Evolutionary conservation across 2,329 filamentous ascomycete species (phyloP), one percentile per base, ranked within the genome.

Genomic region (Ophiostoma quercus): DNA sequence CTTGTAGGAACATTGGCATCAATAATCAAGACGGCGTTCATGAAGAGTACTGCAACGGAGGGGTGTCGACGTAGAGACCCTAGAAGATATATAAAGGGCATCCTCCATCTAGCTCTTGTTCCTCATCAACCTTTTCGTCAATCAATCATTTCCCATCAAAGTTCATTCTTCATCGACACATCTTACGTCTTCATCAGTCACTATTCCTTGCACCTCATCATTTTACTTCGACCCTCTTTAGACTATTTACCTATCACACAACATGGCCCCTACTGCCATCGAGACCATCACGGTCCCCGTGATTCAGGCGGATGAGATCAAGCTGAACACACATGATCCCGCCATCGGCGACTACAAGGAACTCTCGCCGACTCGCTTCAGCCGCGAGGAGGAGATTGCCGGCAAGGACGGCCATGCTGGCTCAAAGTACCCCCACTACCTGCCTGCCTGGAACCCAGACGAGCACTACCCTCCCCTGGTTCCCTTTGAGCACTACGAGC

Each of bases 401-500:
- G 74, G 71, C 68, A 73, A 71, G 60, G 69, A 67, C 32, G 72
- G 70, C 54, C 72, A 72, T 14, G 63, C 69, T 22, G 70, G 68
- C 3, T 74, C 74, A 34, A 73, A 74, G 73, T 90, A 89, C 74
- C 85, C 87, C 1, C 80, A 90, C 74, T 92, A 91, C 77, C 83
- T 90, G 19, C 87, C 88, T 4, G 84, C 84, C 0, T 90, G 87
- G 87, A 81, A 87, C 74, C 81, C 83, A 69, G 82, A 85, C 73
- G 82, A 86, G 78, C 82, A 81, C 71, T 89, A 87, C 74, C 82
- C 87, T 67, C 85, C 89, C 7, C 82, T 90, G 25, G 79, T 87
- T 74, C 84, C 83, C 0, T 92, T 91, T 74, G 84, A 89, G 76
- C 88, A 90, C 75, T 84, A 84, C 71, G 89, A 92, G 72, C 89